A percentile compares a stretch with the other conserved stretches of the same genome.
These are phyloP conservation scores for Canna indica DNA, from an alignment of 176 grass and related monocot genomes.

Conservation along the genomic window DNA sequence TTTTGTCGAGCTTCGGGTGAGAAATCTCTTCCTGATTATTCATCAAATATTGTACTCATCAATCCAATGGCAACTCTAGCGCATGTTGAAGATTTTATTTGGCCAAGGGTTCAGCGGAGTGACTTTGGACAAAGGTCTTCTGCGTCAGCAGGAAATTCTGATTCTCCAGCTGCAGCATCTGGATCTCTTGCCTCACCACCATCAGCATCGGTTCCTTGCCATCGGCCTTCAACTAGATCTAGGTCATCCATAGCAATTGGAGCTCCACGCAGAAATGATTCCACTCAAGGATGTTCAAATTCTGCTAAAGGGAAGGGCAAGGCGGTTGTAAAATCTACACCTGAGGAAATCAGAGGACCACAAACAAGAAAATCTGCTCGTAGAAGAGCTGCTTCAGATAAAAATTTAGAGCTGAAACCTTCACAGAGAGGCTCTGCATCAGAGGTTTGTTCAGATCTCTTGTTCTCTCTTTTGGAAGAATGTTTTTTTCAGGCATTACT, in stretches of 20 bases:
- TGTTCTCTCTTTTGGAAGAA: background rate
- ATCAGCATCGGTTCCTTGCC: slow-evolving; percentile 28
- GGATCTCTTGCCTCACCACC: slow-evolving; percentile 30
- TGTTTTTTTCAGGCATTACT: background rate
- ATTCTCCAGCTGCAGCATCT: slow-evolving; percentile 38
- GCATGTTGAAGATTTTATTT: slow-evolving; percentile 83
- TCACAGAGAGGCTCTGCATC: slow-evolving; percentile 46
- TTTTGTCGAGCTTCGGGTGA: slow-evolving; percentile 66
- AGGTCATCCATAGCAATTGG: slow-evolving; percentile 43
- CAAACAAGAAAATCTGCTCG: slow-evolving; percentile 51
- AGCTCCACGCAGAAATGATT: slow-evolving; percentile 41
- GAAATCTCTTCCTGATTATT: slow-evolving; percentile 78
- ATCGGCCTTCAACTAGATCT: slow-evolving; percentile 44
- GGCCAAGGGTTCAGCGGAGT: slow-evolving; percentile 62
- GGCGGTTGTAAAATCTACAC: slow-evolving; percentile 47
- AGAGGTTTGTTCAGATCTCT: slow-evolving; percentile 42
- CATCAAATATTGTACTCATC: slow-evolving; percentile 86
- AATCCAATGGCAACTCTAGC: slow-evolving; percentile 71
- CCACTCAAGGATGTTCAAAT: slow-evolving; percentile 33
- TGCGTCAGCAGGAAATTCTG: slow-evolving; percentile 36
- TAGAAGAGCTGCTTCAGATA: slow-evolving; percentile 52
- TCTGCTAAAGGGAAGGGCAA: slow-evolving; percentile 75
- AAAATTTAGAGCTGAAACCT: slow-evolving; percentile 52
- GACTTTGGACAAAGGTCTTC: slow-evolving; percentile 44
- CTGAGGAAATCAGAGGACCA: slow-evolving; percentile 44